These are phyloP conservation scores for Pichia sporocuriosa DNA, from an alignment of 805 yeast species.

Conservation along the genomic window DNA sequence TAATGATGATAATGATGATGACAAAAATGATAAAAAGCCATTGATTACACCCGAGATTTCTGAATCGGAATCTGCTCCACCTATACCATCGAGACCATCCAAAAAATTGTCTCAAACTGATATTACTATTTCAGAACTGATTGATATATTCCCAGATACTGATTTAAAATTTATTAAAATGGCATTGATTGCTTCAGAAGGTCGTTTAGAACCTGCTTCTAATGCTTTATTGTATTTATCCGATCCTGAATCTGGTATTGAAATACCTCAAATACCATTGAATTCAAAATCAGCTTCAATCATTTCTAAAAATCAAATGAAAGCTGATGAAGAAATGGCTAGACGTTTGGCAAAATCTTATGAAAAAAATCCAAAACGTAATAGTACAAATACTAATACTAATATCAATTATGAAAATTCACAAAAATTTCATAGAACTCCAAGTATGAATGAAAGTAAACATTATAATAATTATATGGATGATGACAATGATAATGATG, in stretches of 20 bases:
- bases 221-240: conserved; percentile 75
- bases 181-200: conserved; percentile 78
- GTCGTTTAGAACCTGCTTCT: conserved; percentile 78
- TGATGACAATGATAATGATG: conserved; percentile 31
- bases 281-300: conserved; percentile 29
- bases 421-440: conserved; percentile 2
- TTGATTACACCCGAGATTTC: neutral
- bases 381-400: neutral
- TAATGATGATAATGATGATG: too few species aligned
- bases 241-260: conserved; percentile 60
- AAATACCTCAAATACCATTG: conserved; percentile 33
- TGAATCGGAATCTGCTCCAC: neutral
- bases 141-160: conserved; percentile 79
- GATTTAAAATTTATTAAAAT: conserved; percentile 71
- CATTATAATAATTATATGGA: conserved; percentile 9
- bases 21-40: neutral
- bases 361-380: conserved; percentile 16
- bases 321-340: conserved; percentile 72
- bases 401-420: neutral
- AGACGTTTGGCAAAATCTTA: conserved; percentile 68
- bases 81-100: neutral
- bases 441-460: neutral
- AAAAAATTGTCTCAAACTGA: conserved; percentile 1
- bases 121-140: conserved; percentile 34
- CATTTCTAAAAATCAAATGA: conserved; percentile 21